Evolutionary conservation across 768 basidiomycete species (phyloP).

Genomic region (Mycena vitilis): DNA sequence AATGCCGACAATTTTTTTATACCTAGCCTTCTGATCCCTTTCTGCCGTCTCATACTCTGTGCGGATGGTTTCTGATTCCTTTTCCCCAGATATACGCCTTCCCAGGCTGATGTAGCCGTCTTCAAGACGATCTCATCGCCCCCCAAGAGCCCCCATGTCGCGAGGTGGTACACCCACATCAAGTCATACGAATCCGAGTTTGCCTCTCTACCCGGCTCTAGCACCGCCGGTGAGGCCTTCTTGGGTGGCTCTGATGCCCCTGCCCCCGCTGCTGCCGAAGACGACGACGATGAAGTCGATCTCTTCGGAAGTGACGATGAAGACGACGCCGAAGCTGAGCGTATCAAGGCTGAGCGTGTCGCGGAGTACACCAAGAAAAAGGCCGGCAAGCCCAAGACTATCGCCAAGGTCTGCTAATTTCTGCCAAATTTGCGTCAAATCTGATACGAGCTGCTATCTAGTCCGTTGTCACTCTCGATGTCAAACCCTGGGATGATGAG

Average conservation of each 20-base stretch:
- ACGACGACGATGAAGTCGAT: conserved; percentile 84
- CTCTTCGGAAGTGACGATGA: conserved; percentile 90
- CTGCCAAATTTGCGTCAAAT: conserved; percentile 14
- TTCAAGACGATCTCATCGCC: conserved; percentile 82
- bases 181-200: conserved; percentile 86
- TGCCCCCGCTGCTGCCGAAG: conserved; percentile 64
- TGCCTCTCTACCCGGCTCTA: conserved; percentile 84
- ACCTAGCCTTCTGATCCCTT: conserved; percentile 45
- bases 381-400: conserved; percentile 87
- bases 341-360: conserved; percentile 90
- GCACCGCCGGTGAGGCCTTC: conserved; percentile 82
- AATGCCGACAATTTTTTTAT: conserved; percentile 71
- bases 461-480: conserved; percentile 98
- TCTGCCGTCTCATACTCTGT: conserved; percentile 19
- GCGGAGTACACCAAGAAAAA: conserved; percentile 95
- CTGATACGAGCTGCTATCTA: conserved; percentile 46
- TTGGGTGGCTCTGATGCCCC: conserved; percentile 58
- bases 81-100: conserved; percentile 80
- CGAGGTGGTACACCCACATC: conserved; percentile 97
- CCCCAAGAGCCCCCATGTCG: conserved; percentile 80
- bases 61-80: conserved; percentile 33
- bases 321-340: conserved; percentile 87
- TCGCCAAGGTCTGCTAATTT: conserved; percentile 76
- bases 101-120: conserved; percentile 94
- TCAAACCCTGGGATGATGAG: conserved; percentile 99